These are phyloP conservation scores for Olyra latifolia DNA, from an alignment of 176 grass and related monocot species.

Conservation along the genomic window DNA sequence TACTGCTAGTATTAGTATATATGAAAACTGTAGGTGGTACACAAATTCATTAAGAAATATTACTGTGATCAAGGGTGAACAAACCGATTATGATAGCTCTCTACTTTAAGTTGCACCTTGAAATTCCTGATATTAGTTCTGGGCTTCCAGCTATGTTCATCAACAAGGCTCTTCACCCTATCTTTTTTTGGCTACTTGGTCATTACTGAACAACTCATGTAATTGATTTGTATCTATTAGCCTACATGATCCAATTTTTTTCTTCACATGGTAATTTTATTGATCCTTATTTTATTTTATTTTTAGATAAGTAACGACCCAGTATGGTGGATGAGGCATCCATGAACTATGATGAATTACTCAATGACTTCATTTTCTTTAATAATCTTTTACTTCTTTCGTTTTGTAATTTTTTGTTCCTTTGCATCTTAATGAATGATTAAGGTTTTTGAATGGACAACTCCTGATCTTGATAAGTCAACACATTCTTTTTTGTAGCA, in stretches of 20 bases:
- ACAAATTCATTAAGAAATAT: conserved; percentile 6
- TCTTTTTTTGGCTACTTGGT: not conserved
- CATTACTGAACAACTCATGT: not conserved
- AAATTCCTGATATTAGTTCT: conserved; percentile 25
- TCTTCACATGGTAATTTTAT: not conserved
- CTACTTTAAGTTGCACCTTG: conserved; percentile 5
- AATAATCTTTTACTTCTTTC: conserved; percentile 1
- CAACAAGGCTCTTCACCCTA: not conserved
- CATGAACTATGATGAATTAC: conserved; percentile 8
- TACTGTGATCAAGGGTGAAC: not conserved
- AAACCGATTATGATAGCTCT: not conserved
- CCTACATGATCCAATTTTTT: not conserved
- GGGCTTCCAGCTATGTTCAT: conserved; percentile 8
- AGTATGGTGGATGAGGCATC: not conserved
- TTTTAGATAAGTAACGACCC: not conserved
- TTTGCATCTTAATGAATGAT: not conserved
- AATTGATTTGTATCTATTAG: conserved; percentile 13
- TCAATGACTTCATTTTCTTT: conserved; percentile 12
- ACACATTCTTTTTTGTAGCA: conserved; percentile 7
- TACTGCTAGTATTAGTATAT: not conserved
- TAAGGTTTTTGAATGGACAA: conserved; percentile 10
- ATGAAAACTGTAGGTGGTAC: not conserved
- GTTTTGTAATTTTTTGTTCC: conserved; percentile 21
- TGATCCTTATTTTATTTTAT: not conserved
- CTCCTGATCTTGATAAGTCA: not conserved